Percentiles rank a stretch among this genome's conserved stretches.
Evolutionary conservation across 352 stramenopile species (phyloP).

Genomic region (Peronospora tabacina): DNA sequence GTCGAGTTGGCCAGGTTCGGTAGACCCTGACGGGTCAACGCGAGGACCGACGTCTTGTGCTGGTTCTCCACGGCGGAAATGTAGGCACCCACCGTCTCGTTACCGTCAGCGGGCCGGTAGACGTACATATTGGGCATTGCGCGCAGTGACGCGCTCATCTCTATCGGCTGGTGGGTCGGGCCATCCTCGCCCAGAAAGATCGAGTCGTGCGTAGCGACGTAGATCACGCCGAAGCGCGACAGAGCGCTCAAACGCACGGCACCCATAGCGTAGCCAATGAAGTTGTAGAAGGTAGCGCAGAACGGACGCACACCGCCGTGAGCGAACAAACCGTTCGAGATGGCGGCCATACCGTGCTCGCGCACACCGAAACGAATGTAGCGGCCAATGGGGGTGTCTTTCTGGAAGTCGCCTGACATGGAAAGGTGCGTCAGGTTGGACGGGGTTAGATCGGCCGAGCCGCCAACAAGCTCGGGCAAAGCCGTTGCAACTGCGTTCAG

Average conservation of each 20-base stretch:
- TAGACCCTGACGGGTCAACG: constrained; percentile 88
- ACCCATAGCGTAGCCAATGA: constrained; percentile 96
- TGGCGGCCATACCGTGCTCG: constrained; percentile 97
- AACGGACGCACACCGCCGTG: constrained; percentile 96
- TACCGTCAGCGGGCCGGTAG: constrained; percentile 95
- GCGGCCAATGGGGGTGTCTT: constrained; percentile 90
- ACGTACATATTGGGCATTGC: constrained; percentile 98
- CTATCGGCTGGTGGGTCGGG: constrained; percentile 98
- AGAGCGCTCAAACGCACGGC: constrained; percentile 92
- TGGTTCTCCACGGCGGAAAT: constrained; percentile 75
- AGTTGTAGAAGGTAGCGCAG: constrained; percentile 99
- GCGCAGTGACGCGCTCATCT: constrained; percentile 94
- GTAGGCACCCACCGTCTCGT: constrained; percentile 97
- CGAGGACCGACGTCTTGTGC: constrained; percentile 91
- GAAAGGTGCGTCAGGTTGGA: constrained; percentile 96
- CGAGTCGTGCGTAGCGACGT: constrained; percentile 99
- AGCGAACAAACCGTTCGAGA: constrained; percentile 97
- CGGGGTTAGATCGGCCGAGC: constrained; percentile 96
- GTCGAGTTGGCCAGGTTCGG: constrained; percentile 87
- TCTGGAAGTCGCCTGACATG: constrained; percentile 96
- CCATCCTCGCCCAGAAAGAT: constrained; percentile 99
- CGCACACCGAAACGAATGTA: constrained; percentile 98
- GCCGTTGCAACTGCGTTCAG: constrained; percentile 90
- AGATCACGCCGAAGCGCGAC: constrained; percentile 94
- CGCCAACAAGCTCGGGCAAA: constrained; percentile 95